Evolutionary conservation across 768 basidiomycete species (phyloP).

Genomic region (Strobilomyces dryophilus): DNA sequence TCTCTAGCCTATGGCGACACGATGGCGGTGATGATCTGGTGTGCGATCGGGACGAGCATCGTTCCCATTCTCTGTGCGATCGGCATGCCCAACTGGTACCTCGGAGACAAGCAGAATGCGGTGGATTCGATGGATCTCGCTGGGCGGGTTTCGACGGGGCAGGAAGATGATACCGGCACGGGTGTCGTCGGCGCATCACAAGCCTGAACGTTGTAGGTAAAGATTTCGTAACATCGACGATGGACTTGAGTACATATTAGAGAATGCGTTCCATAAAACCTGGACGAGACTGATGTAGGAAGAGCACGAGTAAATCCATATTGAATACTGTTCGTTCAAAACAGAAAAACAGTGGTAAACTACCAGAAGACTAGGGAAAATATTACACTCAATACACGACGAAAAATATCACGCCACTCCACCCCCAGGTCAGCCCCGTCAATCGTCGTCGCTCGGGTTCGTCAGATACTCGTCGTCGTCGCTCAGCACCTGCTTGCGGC

Average conservation of each 20-base stretch:
- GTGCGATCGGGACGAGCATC: background rate
- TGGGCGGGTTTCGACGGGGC: background rate
- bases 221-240: background rate
- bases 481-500: conserved; percentile 71
- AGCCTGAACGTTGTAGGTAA: background rate
- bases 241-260: background rate
- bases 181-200: background rate
- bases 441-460: conserved; percentile 67
- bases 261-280: no score
- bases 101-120: background rate
- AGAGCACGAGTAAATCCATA: background rate
- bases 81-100: background rate
- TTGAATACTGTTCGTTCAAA: background rate
- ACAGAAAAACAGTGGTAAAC: conserved; percentile 1
- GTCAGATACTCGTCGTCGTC: conserved; percentile 65
- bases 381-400: conserved; percentile 18
- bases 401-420: background rate
- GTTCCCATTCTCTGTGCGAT: background rate
- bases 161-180: background rate
- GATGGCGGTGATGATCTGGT: background rate
- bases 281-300: no score
- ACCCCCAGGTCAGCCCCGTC: conserved; percentile 16
- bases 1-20: background rate
- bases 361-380: background rate
- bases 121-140: background rate